These are phyloP conservation scores for Ganoderma meredithae DNA, from an alignment of 1,284 basidiomycete species.

Conservation along the genomic window DNA sequence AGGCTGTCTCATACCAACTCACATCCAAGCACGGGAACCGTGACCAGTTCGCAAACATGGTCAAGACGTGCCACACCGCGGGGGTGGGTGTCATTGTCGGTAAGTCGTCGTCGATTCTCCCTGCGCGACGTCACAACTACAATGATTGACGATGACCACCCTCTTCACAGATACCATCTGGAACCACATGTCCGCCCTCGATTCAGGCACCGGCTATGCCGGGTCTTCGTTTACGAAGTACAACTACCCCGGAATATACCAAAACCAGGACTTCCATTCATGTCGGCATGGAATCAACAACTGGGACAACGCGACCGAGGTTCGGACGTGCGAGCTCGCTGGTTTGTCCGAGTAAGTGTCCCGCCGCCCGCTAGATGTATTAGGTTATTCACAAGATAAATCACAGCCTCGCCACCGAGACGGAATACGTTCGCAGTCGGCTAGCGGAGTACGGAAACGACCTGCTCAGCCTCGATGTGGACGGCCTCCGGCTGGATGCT, in stretches of 20 bases:
- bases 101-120: conserved; percentile 36
- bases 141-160: background rate
- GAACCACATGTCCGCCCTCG: conserved; percentile 68
- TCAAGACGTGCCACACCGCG: conserved; percentile 62
- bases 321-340: conserved; percentile 65
- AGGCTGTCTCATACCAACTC: conserved; percentile 68
- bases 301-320: conserved; percentile 58
- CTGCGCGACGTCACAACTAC: too few relatives aligned
- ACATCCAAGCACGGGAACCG: conserved; percentile 66
- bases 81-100: conserved; percentile 68
- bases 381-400: too few relatives aligned
- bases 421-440: conserved; percentile 60
- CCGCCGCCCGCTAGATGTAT: background rate
- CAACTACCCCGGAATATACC: conserved; percentile 63
- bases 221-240: conserved; percentile 64
- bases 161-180: conserved; percentile 58
- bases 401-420: conserved; percentile 64
- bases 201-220: conserved; percentile 54
- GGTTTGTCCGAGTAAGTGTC: conserved; percentile 62
- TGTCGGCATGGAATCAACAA: conserved; percentile 68
- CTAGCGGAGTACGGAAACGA: conserved; percentile 70
- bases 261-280: conserved; percentile 66
- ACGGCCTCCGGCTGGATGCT: conserved; percentile 72
- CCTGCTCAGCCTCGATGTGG: conserved; percentile 64
- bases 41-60: conserved; percentile 62